Percentiles rank a stretch among this genome's conserved stretches.
These are phyloP conservation scores for Lachnellula arida DNA, from an alignment of 2,329 filamentous ascomycete species.

Conservation along the genomic window DNA sequence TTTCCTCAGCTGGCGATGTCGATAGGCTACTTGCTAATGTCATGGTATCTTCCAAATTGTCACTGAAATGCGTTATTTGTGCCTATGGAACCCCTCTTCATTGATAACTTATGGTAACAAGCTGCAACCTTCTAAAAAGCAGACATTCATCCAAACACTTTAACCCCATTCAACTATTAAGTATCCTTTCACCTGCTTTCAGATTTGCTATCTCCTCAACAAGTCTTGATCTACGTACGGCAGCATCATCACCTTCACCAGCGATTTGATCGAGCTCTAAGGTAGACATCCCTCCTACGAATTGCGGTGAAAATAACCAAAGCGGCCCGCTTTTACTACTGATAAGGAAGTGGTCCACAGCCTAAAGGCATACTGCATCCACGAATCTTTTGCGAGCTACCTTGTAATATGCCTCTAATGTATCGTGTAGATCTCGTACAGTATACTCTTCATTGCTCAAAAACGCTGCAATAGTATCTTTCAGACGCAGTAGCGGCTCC, in stretches of 20 bases:
- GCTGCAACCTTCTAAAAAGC: too few species aligned
- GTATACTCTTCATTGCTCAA: slow-evolving; percentile 37
- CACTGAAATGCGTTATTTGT: too few species aligned
- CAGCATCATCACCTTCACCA: slow-evolving; percentile 45
- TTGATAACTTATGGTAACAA: too few species aligned
- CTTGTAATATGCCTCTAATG: slow-evolving; percentile 57
- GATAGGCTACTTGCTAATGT: too few species aligned
- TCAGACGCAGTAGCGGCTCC: slow-evolving; percentile 4
- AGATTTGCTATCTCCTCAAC: slow-evolving; percentile 43
- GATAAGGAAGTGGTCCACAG: slow-evolving; percentile 49
- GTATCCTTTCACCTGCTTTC: slow-evolving; percentile 34
- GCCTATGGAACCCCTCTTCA: too few species aligned
- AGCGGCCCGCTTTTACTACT: slow-evolving; percentile 46
- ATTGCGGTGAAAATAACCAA: slow-evolving; percentile 45
- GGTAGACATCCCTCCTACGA: slow-evolving; percentile 43
- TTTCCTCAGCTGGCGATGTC: too few species aligned
- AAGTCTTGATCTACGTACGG: slow-evolving; percentile 39
- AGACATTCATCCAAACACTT: too few species aligned
- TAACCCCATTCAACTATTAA: too few species aligned
- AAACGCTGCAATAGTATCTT: slow-evolving; percentile 1
- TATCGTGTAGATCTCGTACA: slow-evolving; percentile 53
- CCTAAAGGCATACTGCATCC: slow-evolving; percentile 57
- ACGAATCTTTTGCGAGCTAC: slow-evolving; percentile 57
- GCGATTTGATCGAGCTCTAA: slow-evolving; percentile 52
- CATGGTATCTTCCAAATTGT: too few species aligned